These are phyloP conservation scores for Naegleria fowleri DNA, from an alignment of 208 protist genomes.

Conservation along the genomic window DNA sequence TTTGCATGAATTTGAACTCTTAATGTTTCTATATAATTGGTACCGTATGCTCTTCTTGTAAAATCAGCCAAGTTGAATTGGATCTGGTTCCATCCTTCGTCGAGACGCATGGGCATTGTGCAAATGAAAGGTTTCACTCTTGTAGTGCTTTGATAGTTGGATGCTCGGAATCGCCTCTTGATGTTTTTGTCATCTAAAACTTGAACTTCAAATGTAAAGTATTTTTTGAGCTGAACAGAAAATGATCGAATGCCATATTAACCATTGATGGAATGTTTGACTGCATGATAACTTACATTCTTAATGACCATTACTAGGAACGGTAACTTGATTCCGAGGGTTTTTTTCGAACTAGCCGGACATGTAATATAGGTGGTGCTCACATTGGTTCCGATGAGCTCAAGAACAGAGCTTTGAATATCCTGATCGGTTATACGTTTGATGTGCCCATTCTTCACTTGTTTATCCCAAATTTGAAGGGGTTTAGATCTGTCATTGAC, in stretches of 20 bases:
- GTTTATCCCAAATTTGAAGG: conserved; percentile 96
- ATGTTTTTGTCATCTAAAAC: conserved; percentile 98
- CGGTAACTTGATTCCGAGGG: conserved; percentile 98
- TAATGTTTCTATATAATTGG: conserved; percentile 98
- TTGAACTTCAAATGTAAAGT: conserved; percentile 99
- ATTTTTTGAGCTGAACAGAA: conserved; percentile 77
- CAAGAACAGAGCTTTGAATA: conserved; percentile 96
- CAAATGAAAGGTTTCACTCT: conserved; percentile 98
- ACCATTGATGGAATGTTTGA: background rate
- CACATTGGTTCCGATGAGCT: conserved; percentile 97
- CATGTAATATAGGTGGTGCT: conserved; percentile 92
- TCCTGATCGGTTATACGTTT: conserved; percentile 98
- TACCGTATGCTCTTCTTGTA: conserved; percentile 95
- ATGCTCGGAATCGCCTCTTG: conserved; percentile 92
- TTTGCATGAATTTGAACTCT: conserved; percentile 96
- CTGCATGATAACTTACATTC: conserved; percentile 64
- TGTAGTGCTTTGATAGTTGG: conserved; percentile 97
- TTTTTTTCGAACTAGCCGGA: conserved; percentile 88
- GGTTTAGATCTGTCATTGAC: conserved; percentile 71
- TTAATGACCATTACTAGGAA: conserved; percentile 99
- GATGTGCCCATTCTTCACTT: conserved; percentile 94
- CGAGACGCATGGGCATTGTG: conserved; percentile 98
- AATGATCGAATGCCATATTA: background rate
- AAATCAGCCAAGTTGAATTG: conserved; percentile 99
- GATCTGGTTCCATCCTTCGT: conserved; percentile 99